Evolutionary conservation across 2,329 filamentous ascomycete species (phyloP).

Genomic region (Cytospora leucostoma): DNA sequence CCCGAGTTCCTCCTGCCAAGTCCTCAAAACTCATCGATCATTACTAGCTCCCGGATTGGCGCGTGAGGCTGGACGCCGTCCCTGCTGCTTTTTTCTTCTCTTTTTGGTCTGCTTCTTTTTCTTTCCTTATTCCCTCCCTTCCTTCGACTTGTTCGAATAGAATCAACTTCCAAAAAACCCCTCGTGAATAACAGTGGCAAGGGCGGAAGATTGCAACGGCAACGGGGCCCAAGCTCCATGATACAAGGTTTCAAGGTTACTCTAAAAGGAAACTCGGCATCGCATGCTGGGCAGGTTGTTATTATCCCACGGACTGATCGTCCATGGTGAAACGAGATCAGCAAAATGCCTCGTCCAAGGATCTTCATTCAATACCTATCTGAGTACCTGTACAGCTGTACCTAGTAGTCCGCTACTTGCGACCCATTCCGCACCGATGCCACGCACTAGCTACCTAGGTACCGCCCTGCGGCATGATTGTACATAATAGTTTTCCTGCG

Average conservation of each 20-base stretch:
- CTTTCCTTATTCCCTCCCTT: not conserved
- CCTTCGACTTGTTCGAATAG: not conserved
- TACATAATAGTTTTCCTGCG: not conserved
- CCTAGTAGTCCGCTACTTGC: not conserved
- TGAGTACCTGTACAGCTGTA: no score
- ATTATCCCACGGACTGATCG: constrained; percentile 23
- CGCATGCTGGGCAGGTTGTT: not conserved
- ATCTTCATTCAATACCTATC: constrained; percentile 20
- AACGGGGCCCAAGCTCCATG: not conserved
- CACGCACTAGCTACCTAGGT: not conserved
- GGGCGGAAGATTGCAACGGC: not conserved
- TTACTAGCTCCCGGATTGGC: not conserved
- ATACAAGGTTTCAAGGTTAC: constrained; percentile 1
- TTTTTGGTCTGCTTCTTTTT: not conserved
- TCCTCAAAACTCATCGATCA: not conserved
- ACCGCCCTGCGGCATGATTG: not conserved
- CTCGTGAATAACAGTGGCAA: not conserved
- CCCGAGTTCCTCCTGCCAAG: not conserved
- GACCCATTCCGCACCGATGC: not conserved
- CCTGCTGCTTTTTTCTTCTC: not conserved
- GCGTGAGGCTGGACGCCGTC: not conserved
- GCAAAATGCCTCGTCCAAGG: constrained; percentile 20
- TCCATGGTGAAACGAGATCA: constrained; percentile 29
- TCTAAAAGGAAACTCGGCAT: constrained; percentile 10
- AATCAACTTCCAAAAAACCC: not conserved